Evolutionary conservation across 2,329 filamentous ascomycete species (phyloP), one percentile per base, ranked within the genome.

Genomic region (Pseudomassariella vexata): DNA sequence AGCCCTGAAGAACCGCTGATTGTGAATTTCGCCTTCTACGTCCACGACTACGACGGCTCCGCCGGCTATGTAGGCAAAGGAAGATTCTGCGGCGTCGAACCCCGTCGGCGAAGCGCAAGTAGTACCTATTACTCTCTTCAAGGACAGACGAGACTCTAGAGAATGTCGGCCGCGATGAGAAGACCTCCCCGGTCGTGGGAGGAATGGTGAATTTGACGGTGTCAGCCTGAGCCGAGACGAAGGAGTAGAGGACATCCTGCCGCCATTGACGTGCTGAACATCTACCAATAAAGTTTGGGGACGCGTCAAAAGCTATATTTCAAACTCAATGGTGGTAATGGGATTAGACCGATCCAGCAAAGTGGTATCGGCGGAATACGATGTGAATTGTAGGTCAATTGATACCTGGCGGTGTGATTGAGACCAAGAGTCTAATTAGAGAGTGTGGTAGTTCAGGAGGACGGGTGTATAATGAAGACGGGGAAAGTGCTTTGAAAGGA

Each of bases 41-140:
- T 85, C 80, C 6, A 89, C 86, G 12, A 96, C 76, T 1, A 98
- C 86, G n/a, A 87, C 90, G 25, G 90, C 87, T 8, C 88, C 92
- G 34, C 92, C 92, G 7, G 92, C 90, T 41, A 88, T 89, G 56
- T 94, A 92, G 34, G 88, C 88, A 59, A 96, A 95, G 30, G 73
- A 81, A 9, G 80, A 76, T 24, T 82, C 68, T 38, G 90, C 78
- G 42, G 76, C 80, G 54, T 94, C 88, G 58, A 98, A 94, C 41
- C 85, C 87, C 53, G 84, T 89, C 24, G 87, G 82, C 5, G 84
- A 85, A 45, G 70, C 76, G 42, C 87, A 90, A 6, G 90, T 96
- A 16, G 89, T 94, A 28, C 92, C 92, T 49, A 96, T 84, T 36
- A 96, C 87, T 41, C 86, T 79, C 56, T 81, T 82, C 40, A 95